Evolutionary conservation across 495 filamentous ascomycete genomes (phyloP), one percentile per base, ranked within the genome.

Genomic region (Immersiella caudata): DNA sequence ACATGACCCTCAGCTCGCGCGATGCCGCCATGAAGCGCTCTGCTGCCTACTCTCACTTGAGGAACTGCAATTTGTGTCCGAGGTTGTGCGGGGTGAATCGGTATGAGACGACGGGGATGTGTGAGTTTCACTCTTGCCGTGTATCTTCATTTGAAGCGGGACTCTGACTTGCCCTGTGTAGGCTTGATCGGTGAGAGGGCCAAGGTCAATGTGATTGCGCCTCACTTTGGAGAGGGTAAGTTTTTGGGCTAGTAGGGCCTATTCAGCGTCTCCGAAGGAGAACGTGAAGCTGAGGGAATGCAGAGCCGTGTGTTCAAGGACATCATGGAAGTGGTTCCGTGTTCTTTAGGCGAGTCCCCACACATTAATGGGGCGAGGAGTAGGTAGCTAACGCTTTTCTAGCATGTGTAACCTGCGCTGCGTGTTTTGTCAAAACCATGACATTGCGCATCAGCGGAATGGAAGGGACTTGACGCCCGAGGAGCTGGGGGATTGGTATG

Each of bases 351-450:
- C 14, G 40, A 73, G 67, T 65, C 12, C 14, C 51, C 29, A 26
- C 24, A 9, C 16, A 22, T 26, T 1, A 18, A 6, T 60, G 6
- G 25, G 20, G 49, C 11, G 29, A 46, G 14, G 6, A 4, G 8
- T 11, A 33, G n/a, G 29, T 26, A 14, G 1, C 21, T 20, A 21
- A 61, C 29, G 3, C 3, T 24, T 9, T 26, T 40, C 5, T 52
- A 74, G 82, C 29, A 88, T 87, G 14, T 93, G 90, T 72, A 93
- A 91, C 75, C 74, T 93, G 40, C 85, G 90, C 18, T 93, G 91
- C 74, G 88, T 91, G 0, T 93, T 93, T 72, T 94, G 91, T 75
- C 91, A 93, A 74, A 93, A 93, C 78, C 85, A 92, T 76, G 90
- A 92, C 56, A 93, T 93, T 46, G 83, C 90, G 1, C 91, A 94